Base-by-base conservation (phyloP, 106 monocot genomes). In the Apostasia ramifera region DNA sequence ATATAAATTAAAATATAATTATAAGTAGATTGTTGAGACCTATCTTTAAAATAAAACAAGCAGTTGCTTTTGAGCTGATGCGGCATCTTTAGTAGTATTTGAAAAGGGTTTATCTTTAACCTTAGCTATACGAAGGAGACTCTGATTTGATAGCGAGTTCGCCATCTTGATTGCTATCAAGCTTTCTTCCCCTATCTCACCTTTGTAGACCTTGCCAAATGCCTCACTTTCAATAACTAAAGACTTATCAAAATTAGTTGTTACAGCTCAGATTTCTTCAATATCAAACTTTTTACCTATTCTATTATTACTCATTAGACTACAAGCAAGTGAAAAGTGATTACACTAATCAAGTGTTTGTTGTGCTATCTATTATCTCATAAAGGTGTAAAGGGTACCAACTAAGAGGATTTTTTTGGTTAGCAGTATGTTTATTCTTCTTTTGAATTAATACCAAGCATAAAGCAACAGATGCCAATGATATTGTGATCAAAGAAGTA, bases 171-270 rank as follows among this genome's bases (percentile, higher is more conserved):
- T 78, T n/a, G 95, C 95, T 26, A 91, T 83, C 1, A 54, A 54
- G 3, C 4, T 66, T n/a, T 84, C 80, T 5, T 77, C 79, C 47
- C 82, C 86, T 46, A 88, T 86, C 55, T 82, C 84, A 50, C 91
- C 95, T 54, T 78, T 91, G 83, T 91, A 95, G 3, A 95, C 95
- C 54, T 86, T 95, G 47, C 95, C 95, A 57, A 95, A 95, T 0
- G 91, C 95, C 40, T 91, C 95, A 8, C 72, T 88, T 47, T 91
- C 91, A 44, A 95, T 86, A 1, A 88, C 76, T 58, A 85, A 52
- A 0, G 86, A 77, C 60, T 95, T 86, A 47, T 95, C 91, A 59
- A 91, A 95, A 53, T 91, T 86, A 15, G 55, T 85, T 13, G 95
- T 88, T 10, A 86, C 91, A 37, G 57, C 11, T 64, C 61, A 82